Evolutionary conservation across 352 stramenopile genomes (phyloP).

Genomic region (Globisporangium radiosum): DNA sequence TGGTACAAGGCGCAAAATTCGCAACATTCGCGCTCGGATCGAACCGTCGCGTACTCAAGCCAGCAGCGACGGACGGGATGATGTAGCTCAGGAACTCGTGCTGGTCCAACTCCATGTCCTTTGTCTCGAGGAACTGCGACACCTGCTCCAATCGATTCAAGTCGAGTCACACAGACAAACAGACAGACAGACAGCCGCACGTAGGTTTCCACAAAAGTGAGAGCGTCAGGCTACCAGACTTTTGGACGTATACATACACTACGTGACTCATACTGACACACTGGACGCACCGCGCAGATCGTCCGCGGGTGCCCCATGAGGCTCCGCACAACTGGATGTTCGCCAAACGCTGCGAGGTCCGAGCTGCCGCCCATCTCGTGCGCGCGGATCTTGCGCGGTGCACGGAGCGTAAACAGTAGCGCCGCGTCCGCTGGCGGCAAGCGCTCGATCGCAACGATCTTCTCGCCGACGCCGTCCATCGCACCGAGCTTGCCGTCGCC

Average conservation of each 20-base stretch:
- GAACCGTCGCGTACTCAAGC: constrained; percentile 39
- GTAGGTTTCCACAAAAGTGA: too few relatives aligned
- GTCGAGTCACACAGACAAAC: background rate
- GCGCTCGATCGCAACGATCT: constrained; percentile 61
- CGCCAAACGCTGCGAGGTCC: constrained; percentile 49
- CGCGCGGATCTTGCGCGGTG: constrained; percentile 61
- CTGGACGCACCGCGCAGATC: constrained; percentile 52
- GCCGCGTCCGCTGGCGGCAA: constrained; percentile 61
- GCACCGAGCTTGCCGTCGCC: constrained; percentile 67
- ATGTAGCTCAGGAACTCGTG: constrained; percentile 79
- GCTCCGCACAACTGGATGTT: constrained; percentile 58
- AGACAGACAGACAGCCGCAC: background rate
- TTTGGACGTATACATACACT: too few relatives aligned
- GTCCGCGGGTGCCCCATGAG: constrained; percentile 56
- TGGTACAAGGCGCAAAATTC: constrained; percentile 7
- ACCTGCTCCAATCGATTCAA: constrained; percentile 21
- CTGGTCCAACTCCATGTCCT: constrained; percentile 81
- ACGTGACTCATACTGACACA: background rate
- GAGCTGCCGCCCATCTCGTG: constrained; percentile 75
- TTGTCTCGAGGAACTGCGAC: constrained; percentile 74
- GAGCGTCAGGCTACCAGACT: background rate
- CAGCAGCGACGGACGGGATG: constrained; percentile 71
- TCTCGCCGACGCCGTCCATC: constrained; percentile 76
- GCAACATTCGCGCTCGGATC: constrained; percentile 7
- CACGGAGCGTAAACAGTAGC: constrained; percentile 68